phyloP scores from a whole-genome alignment of 495 filamentous ascomycete genomes.

The Neurospora sp. region DNA sequence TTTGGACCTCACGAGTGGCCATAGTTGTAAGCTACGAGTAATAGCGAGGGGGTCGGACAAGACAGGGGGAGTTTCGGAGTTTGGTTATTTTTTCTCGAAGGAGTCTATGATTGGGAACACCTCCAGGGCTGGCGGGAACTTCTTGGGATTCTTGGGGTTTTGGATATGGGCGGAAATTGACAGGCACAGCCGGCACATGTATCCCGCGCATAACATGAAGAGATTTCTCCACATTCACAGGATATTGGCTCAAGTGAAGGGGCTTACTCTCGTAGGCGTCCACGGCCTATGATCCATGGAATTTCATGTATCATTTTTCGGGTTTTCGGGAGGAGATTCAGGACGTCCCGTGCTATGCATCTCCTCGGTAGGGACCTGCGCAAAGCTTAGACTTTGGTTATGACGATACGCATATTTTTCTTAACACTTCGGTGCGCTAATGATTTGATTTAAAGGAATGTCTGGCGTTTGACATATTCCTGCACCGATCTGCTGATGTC shows the following conservation, averaged over 20 bases:
- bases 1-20: constrained; percentile 38
- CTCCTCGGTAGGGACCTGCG: neutral
- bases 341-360: neutral
- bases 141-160: neutral
- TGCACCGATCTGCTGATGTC: neutral
- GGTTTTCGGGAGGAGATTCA: neutral
- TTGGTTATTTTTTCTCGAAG: neutral
- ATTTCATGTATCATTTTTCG: neutral
- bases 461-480: neutral
- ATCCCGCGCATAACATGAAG: neutral
- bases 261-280: neutral
- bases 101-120: neutral
- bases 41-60: neutral
- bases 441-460: neutral
- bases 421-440: neutral
- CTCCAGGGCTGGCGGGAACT: neutral
- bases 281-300: neutral
- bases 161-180: neutral
- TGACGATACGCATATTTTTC: neutral
- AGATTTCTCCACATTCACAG: neutral
- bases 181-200: neutral
- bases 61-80: neutral
- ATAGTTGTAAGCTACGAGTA: constrained; percentile 7
- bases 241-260: neutral
- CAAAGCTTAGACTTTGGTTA: neutral